Evolutionary conservation across 306 rosid species (phyloP), one percentile per base, ranked within the genome.

Genomic region (Gillenia trifoliata): DNA sequence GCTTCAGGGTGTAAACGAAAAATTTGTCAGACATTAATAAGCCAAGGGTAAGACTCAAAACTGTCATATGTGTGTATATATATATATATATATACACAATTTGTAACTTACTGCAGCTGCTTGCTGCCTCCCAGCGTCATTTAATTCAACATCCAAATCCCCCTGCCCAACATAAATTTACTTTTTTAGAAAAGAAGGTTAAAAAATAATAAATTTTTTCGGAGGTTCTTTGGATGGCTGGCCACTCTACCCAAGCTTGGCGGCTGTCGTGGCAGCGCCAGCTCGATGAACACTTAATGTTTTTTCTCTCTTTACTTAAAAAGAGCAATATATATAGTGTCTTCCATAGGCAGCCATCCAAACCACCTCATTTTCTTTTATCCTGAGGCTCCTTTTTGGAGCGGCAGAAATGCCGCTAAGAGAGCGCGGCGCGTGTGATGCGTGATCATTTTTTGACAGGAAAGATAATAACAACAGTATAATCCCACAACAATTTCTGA

Each of bases 101-200:
- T n/a, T 29, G 56, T 30, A 84, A 87, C 93, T 86, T 86, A 94
- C 97, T 70, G 81, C 88, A 70, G 71, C 88, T 54, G 99, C 97
- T 83, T 94, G 97, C 80, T 75, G 83, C 80, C 99, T 90, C 69
- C 99, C 97, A 68, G 80, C 88, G 84, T 92, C 99, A 85, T 92
- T 94, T 70, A 92, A 75, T 70, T 88, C 95, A 68, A 94, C 89
- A 74, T 94, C 97, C 83, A 92, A 76, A 41, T 94, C 95, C 31
- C 97, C 99, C 96, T 94, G 77, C 81, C 77, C 28, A 80, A 75
- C 50, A 78, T 22, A 56, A 64, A 78, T 59, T 59, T 22, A 72
- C 10, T 36, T 26, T n/a, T 41, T 23, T 2, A 13, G 30, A 70
- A 54, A 33, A 15, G 5, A 70, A 49, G 4, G 9, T 33, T 12